Base-by-base conservation (phyloP, 148 eudicot genomes). In the Silene latifolia region DNA sequence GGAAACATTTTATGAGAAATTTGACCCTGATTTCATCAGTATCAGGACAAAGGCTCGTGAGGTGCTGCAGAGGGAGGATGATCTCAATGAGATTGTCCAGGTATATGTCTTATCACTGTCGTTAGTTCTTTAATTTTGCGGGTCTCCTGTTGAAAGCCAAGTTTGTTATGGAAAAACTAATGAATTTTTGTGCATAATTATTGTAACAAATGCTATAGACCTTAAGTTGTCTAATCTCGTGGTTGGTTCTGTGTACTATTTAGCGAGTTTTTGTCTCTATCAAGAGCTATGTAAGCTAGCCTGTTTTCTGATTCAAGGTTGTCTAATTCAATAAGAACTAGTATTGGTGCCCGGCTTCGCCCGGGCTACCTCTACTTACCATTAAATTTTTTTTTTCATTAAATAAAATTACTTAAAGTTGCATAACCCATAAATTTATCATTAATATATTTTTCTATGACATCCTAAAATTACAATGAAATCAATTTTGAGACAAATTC, bases 1-100 rank as follows among this genome's bases (percentile, higher is more conserved):
- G 80, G 98, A 93, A 73, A 83, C 97, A 57, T 93, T 84, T 64
- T 93, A 93, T 81, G 98, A 91, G 84, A 80, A 89, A 79, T 91
- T 91, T 54, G 98, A 95, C 84, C 83, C 86, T 73, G 98, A 95
- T 84, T 95, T 95, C 79, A 95, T 95, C 67, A 86, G 80, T 70
- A 92, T 92, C 77, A 87, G 98, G 88, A 95, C 98, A 62, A 92
- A 91, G 86, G 97, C 98, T 67, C 98, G 98, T 85, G 98, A 93
- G 78, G 93, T 93, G 70, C 80, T 93, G 74, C 98, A 93, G 85
- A 93, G 98, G 80, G 98, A 93, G 79, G 98, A 93, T 67, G 98
- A 93, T 80, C 85, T 93, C 71, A 93, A 93, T 80, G 98, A 93
- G 90, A 93, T 93, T 87, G 98, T 93, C 77, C 98, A 93, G 89